Evolutionary conservation across 176 grass and related monocot genomes (phyloP).

Genomic region (Guadua angustifolia): DNA sequence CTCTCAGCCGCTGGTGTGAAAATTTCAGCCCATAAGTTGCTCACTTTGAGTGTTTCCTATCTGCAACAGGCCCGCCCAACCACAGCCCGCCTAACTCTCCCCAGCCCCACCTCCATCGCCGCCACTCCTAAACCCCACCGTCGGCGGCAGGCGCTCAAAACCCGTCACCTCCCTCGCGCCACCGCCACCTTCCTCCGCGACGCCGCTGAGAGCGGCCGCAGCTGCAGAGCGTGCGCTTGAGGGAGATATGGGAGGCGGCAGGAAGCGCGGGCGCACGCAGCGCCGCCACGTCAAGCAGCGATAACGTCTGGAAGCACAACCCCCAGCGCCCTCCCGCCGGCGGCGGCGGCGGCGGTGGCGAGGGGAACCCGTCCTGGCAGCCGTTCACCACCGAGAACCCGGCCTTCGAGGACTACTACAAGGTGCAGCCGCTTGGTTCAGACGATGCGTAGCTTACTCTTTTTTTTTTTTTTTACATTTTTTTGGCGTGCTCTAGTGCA

Average conservation of each 20-base stretch:
- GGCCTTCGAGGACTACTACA: slow-evolving; percentile 93
- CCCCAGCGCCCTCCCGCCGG: slow-evolving; percentile 45
- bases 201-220: background rate
- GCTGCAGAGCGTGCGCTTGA: background rate
- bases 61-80: background rate
- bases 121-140: slow-evolving; percentile 42
- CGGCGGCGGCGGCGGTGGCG: slow-evolving; percentile 17
- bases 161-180: background rate
- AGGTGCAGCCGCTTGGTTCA: slow-evolving; percentile 50
- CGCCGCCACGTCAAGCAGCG: slow-evolving; percentile 91
- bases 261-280: slow-evolving; percentile 98
- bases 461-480: background rate
- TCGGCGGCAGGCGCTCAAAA: slow-evolving; percentile 22
- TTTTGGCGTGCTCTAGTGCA: background rate
- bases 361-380: slow-evolving; percentile 70
- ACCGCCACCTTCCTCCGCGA: background rate
- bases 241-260: slow-evolving; percentile 70
- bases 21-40: background rate
- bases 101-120: slow-evolving; percentile 35
- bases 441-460: background rate
- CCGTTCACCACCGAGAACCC: slow-evolving; percentile 87
- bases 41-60: background rate
- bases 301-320: slow-evolving; percentile 94
- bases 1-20: background rate
- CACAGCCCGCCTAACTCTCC: background rate